Conservation (phyloP, 257 asterid species). For the Ehretia macrophylla region DNA sequence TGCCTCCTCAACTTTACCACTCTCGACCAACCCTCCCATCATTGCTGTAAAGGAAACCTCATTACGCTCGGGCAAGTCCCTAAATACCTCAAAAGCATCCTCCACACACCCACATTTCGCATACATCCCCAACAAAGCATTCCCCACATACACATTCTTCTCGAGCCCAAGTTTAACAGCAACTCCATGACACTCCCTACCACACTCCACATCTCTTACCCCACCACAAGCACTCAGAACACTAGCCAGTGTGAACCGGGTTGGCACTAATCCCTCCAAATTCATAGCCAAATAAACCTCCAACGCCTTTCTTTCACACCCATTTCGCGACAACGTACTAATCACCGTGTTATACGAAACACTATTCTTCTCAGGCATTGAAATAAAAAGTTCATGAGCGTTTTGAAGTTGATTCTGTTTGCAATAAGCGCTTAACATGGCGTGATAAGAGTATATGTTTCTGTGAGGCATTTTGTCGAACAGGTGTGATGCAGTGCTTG, state of each 20-base stretch:
- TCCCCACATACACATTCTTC: constrained; percentile 51
- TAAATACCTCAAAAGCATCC: constrained; percentile 44
- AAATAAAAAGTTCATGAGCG: constrained; percentile 44
- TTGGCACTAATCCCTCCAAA: constrained; percentile 43
- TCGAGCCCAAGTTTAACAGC: constrained; percentile 60
- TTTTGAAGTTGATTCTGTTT: constrained; percentile 42
- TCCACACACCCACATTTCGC: constrained; percentile 43
- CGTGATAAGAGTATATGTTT: constrained; percentile 65
- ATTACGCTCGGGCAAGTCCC: constrained; percentile 52
- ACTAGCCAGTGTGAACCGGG: constrained; percentile 64
- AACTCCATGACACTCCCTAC: constrained; percentile 58
- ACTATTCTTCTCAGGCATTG: constrained; percentile 52
- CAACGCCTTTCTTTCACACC: constrained; percentile 49
- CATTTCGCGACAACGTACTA: constrained; percentile 46
- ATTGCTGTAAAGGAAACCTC: constrained; percentile 71
- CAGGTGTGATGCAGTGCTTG: constrained; percentile 43
- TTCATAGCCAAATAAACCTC: constrained; percentile 47
- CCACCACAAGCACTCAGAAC: constrained; percentile 70
- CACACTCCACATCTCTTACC: constrained; percentile 38
- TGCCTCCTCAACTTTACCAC: constrained; percentile 52
- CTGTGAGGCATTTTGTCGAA: constrained; percentile 57
- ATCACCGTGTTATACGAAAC: constrained; percentile 69
- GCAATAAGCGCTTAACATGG: constrained; percentile 54
- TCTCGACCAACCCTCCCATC: constrained; percentile 63
- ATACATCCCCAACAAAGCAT: constrained; percentile 71